Conservation (phyloP, 2,329 filamentous ascomycete species). For the Chaetothyriales sp. region DNA sequence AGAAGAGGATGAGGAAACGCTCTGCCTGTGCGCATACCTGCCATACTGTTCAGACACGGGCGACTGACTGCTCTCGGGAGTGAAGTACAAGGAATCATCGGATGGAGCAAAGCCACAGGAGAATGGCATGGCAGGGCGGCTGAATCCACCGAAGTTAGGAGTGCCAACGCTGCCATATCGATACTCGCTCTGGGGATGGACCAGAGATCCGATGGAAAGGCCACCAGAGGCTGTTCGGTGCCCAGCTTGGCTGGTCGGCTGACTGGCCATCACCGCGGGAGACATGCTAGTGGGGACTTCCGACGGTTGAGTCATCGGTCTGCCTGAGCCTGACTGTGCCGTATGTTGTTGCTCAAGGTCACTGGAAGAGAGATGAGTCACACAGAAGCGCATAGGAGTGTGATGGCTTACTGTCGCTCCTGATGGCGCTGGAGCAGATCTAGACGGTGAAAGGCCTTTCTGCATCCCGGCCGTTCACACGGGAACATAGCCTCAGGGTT, state of each 20-base stretch:
- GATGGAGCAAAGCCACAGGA: slow-evolving; percentile 12
- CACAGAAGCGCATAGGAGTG: background rate
- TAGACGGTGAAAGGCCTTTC: slow-evolving; percentile 35
- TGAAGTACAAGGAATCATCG: slow-evolving; percentile 17
- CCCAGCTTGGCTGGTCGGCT: slow-evolving; percentile 6
- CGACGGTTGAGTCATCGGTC: slow-evolving; percentile 9
- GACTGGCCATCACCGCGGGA: slow-evolving; percentile 12
- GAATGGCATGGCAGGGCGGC: slow-evolving; percentile 9
- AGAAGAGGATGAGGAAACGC: slow-evolving; percentile 19
- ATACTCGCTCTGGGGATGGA: slow-evolving; percentile 16
- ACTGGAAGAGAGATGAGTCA: slow-evolving; percentile 6
- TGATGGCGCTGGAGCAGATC: slow-evolving; percentile 36
- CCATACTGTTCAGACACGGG: slow-evolving; percentile 17
- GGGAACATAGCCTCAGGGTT: slow-evolving; percentile 34
- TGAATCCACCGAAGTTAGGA: slow-evolving; percentile 11
- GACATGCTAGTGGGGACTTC: slow-evolving; percentile 14
- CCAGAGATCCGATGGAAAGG: slow-evolving; percentile 18
- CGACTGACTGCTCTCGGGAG: slow-evolving; percentile 19
- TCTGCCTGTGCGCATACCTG: slow-evolving; percentile 14
- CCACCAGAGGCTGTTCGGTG: slow-evolving; percentile 14
- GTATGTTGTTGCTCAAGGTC: slow-evolving; percentile 11
- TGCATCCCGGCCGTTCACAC: slow-evolving; percentile 31
- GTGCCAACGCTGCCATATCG: slow-evolving; percentile 11
- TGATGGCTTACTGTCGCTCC: slow-evolving; percentile 34
- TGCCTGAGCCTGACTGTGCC: slow-evolving; percentile 5